Evolutionary conservation across 2,329 filamentous ascomycete species (phyloP), one percentile per base, ranked within the genome.

Genomic region (Nemania sp.): DNA sequence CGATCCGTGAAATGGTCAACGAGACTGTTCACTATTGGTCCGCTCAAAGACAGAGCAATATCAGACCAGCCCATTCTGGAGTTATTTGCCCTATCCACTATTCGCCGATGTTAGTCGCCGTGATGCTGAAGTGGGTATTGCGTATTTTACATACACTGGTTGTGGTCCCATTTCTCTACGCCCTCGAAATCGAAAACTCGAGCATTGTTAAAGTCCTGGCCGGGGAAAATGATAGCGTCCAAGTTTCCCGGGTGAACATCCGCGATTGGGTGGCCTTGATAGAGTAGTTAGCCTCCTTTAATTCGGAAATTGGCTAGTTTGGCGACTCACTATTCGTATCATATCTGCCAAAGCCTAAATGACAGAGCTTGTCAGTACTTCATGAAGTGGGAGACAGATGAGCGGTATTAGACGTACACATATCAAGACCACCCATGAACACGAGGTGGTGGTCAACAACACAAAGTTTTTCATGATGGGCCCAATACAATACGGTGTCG

Each of bases 1-100:
- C 94, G 85, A 76, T 97, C 91, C 1, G 89, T 86, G 74, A 98
- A 97, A 78, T 97, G 93, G 5, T 87, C 86, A 35, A 89, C 84
- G 35, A 97, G 83, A 78, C 92, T 93, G 70, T 90, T 84, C 0
- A 95, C 90, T 10, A 93, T 91, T 0, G 90, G 90, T 0, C 94
- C 94, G 15, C 86, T 86, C 65, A 97, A 79, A 73, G 89, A 93
- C 64, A 98, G 84, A 11, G 92, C 90, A 66, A 97, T 88, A 79
- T 97, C 94, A 15, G 92, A 93, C 94, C 94, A 97, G 22, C 94
- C 94, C 93, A 97, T 97, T 67, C 94, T 88, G 2, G 92, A 93
- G 79, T 86, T 92, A 75, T 89, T 88, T 11, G 89, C 90, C 57
- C 94, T 88, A 75, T 97, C 92, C 22, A 98, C 85, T 87, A 56